These are phyloP conservation scores for Umbelopsis ramanniana DNA, from an alignment of 192 early-diverging fungal genomes.

Conservation along the genomic window DNA sequence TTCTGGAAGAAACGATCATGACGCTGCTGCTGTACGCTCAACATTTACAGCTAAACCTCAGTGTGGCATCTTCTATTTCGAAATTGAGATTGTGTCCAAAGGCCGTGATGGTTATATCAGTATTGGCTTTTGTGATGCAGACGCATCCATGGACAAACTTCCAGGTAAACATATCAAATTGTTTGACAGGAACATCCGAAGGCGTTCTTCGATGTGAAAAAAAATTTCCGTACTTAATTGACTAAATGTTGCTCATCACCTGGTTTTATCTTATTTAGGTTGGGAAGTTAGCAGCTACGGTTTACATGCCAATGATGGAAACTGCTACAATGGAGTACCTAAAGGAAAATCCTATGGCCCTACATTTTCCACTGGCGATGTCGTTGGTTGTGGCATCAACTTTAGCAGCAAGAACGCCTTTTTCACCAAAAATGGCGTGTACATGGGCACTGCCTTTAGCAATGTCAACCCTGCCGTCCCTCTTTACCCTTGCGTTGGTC, in stretches of 20 bases:
- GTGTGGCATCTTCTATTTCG: slow-evolving; percentile 93
- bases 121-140: slow-evolving; percentile 75
- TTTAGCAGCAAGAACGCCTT: slow-evolving; percentile 76
- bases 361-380: slow-evolving; percentile 88
- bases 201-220: not conserved
- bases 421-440: slow-evolving; percentile 92
- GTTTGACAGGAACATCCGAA: not conserved
- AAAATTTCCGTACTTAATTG: not conserved
- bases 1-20: slow-evolving; percentile 58
- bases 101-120: slow-evolving; percentile 94
- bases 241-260: not conserved
- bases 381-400: slow-evolving; percentile 92
- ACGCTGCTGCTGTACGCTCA: slow-evolving; percentile 81
- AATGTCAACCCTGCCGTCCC: slow-evolving; percentile 40
- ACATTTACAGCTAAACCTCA: slow-evolving; percentile 84
- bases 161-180: slow-evolving; percentile 66
- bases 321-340: slow-evolving; percentile 77
- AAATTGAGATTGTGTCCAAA: slow-evolving; percentile 82
- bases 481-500: slow-evolving; percentile 75
- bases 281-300: slow-evolving; percentile 93
- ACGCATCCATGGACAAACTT: slow-evolving; percentile 63
- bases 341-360: slow-evolving; percentile 87
- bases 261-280: slow-evolving; percentile 50
- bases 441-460: slow-evolving; percentile 64
- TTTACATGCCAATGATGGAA: slow-evolving; percentile 97